Percentiles rank a stretch among this genome's conserved stretches.
Evolutionary conservation across 2,329 filamentous ascomycete genomes (phyloP).

Genomic region (Microcyclospora pomicola): DNA sequence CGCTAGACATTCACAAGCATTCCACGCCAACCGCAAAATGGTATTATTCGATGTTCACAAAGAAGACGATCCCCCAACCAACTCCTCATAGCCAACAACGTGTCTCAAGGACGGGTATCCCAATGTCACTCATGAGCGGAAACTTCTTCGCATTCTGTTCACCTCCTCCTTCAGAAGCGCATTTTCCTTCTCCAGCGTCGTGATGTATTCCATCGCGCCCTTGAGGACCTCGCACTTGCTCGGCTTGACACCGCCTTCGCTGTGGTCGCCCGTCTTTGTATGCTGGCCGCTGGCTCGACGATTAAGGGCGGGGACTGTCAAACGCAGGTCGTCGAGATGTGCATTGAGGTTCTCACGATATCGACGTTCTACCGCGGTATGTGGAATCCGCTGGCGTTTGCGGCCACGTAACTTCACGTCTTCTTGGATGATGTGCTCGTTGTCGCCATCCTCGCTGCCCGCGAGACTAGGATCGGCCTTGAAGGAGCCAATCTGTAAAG

Average conservation of each 20-base stretch:
- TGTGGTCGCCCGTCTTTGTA: conserved; percentile 5
- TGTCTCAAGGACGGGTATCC: no score
- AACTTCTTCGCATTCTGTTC: no score
- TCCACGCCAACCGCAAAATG: not conserved
- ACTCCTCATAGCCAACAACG: no score
- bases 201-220: conserved; percentile 23
- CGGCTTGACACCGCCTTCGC: conserved; percentile 14
- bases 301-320: conserved; percentile 18
- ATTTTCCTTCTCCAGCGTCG: conserved; percentile 16
- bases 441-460: conserved; percentile 19
- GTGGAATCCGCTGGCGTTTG: conserved; percentile 23
- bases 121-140: no score
- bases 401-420: conserved; percentile 13
- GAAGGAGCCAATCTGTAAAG: conserved; percentile 5
- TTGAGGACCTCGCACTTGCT: conserved; percentile 25
- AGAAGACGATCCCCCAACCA: no score
- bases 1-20: not conserved
- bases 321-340: conserved; percentile 21
- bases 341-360: conserved; percentile 25
- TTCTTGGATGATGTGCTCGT: conserved; percentile 14
- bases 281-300: conserved; percentile 2
- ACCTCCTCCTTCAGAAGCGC: conserved; percentile 13
- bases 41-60: no score
- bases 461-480: not conserved
- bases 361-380: conserved; percentile 23